Percentiles rank a stretch among this genome's conserved stretches.
Conservation (phyloP, 495 filamentous ascomycete species). For the Aspergillus panamensis region DNA sequence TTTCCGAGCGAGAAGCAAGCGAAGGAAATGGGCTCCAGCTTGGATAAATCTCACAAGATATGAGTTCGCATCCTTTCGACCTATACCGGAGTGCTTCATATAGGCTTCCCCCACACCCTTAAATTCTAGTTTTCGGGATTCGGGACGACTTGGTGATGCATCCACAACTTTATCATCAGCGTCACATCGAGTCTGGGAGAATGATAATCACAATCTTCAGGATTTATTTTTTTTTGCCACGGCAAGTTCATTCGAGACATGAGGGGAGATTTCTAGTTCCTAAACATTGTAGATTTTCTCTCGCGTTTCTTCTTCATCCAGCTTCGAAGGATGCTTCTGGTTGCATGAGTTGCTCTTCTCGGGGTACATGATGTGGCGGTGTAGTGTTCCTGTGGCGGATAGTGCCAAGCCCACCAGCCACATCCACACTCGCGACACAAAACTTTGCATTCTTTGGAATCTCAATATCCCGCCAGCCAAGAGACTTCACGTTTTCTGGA, state of each 20-base stretch:
- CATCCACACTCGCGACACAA: conserved; percentile 44
- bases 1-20: background rate
- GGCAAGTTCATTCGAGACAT: background rate
- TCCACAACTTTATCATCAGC: background rate
- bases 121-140: background rate
- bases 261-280: background rate
- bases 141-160: background rate
- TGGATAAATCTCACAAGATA: background rate
- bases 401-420: conserved; percentile 29
- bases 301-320: background rate
- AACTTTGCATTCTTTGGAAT: conserved; percentile 32
- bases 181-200: background rate
- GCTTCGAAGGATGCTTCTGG: background rate
- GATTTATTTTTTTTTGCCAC: background rate
- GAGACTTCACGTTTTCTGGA: conserved; percentile 7
- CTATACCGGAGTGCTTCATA: background rate
- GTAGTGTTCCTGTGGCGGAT: conserved; percentile 10
- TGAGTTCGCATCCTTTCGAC: background rate
- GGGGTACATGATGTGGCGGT: conserved; percentile 29
- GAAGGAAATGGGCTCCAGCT: background rate
- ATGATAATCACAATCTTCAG: background rate
- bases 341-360: background rate
- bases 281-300: background rate
- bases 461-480: conserved; percentile 31
- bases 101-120: background rate